Conservation (phyloP, 2,329 filamentous ascomycete species). For the Cyanodermella asteris region DNA sequence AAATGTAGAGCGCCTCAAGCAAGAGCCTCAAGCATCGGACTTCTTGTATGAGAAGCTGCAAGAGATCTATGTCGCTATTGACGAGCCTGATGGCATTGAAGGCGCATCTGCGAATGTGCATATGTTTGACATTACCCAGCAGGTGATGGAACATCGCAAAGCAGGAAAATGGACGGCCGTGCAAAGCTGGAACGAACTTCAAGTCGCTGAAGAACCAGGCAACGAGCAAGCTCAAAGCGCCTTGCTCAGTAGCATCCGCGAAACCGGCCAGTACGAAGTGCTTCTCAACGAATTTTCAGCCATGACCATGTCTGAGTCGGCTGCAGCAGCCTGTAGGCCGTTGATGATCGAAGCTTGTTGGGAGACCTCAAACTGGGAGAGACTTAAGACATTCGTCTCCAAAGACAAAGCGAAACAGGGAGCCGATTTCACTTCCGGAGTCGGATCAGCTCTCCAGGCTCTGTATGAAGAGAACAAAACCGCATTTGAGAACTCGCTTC, state of each 20-base stretch:
- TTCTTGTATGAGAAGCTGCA: constrained; percentile 59
- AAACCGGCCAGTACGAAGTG: constrained; percentile 86
- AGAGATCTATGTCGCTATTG: constrained; percentile 89
- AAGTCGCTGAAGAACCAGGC: constrained; percentile 56
- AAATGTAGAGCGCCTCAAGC: constrained; percentile 21
- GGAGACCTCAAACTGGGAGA: constrained; percentile 66
- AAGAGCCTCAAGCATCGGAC: constrained; percentile 31
- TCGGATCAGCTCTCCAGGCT: constrained; percentile 46
- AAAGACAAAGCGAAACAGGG: constrained; percentile 23
- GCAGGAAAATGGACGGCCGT: constrained; percentile 84
- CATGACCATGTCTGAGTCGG: constrained; percentile 32
- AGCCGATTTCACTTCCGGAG: constrained; percentile 60
- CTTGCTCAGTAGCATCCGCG: constrained; percentile 68
- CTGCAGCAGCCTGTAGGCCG: constrained; percentile 45
- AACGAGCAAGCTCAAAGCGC: constrained; percentile 62
- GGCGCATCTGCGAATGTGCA: constrained; percentile 77
- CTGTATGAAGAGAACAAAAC: constrained; percentile 30
- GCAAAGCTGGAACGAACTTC: constrained; percentile 93
- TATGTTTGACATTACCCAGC: constrained; percentile 76
- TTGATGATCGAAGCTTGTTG: constrained; percentile 83
- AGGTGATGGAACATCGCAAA: constrained; percentile 80
- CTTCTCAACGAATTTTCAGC: constrained; percentile 71
- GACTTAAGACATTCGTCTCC: constrained; percentile 43
- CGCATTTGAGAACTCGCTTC: constrained; percentile 35
- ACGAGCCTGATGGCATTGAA: constrained; percentile 90